Base-by-base conservation (phyloP, 257 asterid genomes). In the Petrea volubilis region DNA sequence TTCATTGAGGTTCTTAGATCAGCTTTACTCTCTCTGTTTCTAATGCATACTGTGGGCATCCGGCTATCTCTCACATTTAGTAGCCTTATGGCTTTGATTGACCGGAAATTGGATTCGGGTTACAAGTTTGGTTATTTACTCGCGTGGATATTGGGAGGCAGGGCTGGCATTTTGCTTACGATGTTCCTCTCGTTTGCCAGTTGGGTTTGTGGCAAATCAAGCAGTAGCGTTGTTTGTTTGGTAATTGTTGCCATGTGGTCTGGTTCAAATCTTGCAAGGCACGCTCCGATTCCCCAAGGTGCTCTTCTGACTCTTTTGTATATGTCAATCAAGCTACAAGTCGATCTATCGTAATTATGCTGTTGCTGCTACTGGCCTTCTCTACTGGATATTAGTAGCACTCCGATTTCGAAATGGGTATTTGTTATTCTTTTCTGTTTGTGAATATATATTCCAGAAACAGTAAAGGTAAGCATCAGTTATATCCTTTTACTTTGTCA, bases 171-270 rank as follows among this genome's bases (percentile, higher is more conserved):
- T 72, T 68, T 90, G 84, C 96, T 92, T 44, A 81, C 91, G 29
- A 61, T 90, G 67, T 78, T 85, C 55, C 88, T 92, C 61, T 77
- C 90, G 0, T 88, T 92, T 65, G 87, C 96, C 67, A 90, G 90
- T 79, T 88, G 96, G 96, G 79, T 85, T 47, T 92, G 94, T 77
- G 96, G 98, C 18, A 92, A 92, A 81, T 83, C 84, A 11, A 90
- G 96, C 68, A 92, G 98, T 71, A 66, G 91, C 61, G n/a, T 80
- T 34, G 94, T 92, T 76, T 91, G 85, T 40, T 15, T 93, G 17
- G 88, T 80, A 27, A 82, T 88, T 40, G 79, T 84, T 31, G 95
- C 97, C 65, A 65, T 88, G 93, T 93, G 98, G 95, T 75, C 88
- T 64, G 89, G 93, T 59, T 84, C 97, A 52, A 88, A 71, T 78